A percentile compares a stretch with the other conserved stretches of the same genome.
Evolutionary conservation across 2,329 filamentous ascomycete genomes (phyloP).

Genomic region (Diaporthe australafricana): DNA sequence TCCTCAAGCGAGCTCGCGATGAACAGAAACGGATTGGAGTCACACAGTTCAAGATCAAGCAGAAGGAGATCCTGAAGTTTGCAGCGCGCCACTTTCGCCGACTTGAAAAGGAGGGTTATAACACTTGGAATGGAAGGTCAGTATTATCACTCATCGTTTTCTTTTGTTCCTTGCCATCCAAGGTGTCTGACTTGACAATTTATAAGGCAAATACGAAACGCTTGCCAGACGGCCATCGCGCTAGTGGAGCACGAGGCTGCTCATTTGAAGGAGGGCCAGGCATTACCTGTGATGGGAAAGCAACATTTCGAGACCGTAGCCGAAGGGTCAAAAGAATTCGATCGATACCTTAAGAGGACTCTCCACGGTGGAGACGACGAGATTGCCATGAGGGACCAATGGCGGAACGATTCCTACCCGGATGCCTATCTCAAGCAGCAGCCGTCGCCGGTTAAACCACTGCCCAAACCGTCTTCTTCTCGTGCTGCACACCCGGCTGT

Average conservation of each 20-base stretch:
- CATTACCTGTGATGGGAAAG: conserved; percentile 7
- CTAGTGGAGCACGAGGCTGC: conserved; percentile 25
- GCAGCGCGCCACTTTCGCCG: not conserved
- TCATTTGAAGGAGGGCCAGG: not conserved
- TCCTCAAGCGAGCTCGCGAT: not conserved
- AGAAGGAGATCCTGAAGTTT: conserved; percentile 17
- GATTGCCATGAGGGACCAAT: conserved; percentile 18
- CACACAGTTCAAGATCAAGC: conserved; percentile 20
- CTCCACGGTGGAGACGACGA: conserved; percentile 23
- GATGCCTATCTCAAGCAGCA: not conserved
- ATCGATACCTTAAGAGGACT: conserved; percentile 6
- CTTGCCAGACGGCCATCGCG: conserved; percentile 26
- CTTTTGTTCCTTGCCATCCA: not conserved
- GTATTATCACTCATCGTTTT: not conserved
- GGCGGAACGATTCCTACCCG: conserved; percentile 19
- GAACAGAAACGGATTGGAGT: conserved; percentile 2
- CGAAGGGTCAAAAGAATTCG: conserved; percentile 24
- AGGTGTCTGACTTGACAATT: not conserved
- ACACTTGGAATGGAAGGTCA: conserved; percentile 28
- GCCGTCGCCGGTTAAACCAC: not conserved
- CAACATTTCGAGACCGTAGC: conserved; percentile 8
- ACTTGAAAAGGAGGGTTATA: conserved; percentile 5
- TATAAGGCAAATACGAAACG: conserved; percentile 22
- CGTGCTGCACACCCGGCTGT: not conserved
- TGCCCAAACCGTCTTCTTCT: not conserved